Evolutionary conservation across 2,329 filamentous ascomycete genomes (phyloP), one percentile per base, ranked within the genome.

Genomic region (Fusarium pininemorale): DNA sequence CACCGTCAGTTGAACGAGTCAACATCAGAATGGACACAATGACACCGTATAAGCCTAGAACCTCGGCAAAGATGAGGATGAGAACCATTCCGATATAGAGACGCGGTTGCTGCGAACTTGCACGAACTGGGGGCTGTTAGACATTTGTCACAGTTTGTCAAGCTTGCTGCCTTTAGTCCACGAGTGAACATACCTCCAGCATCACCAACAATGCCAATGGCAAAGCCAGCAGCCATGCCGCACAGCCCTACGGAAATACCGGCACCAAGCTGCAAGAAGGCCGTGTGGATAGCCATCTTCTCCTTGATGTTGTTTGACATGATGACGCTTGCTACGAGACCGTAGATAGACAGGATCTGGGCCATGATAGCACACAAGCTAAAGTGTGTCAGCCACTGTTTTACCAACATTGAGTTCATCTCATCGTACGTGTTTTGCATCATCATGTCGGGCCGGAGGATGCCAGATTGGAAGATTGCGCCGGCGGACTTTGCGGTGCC

Each of bases 11-110:
- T 35, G 84, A 84, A 66, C 80, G 83, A 10, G 85, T 86, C 66
- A 87, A 77, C 85, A 87, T 85, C 56, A 88, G 75, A 60, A 88
- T 86, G 24, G 83, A 82, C 28, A 87, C 84, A 53, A 88, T 85
- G 39, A 86, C 82, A 8, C 84, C 85, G 66, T 86, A 87, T 8
- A 86, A 79, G 13, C 83, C 83, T 45, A 86, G 72, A 22, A 86
- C 85, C 68, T 86, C 84, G 51, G 85, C 82, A 62, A 86, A 86
- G 78, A 86, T 86, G 68, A 86, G 81, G 59, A 86, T 86, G 41
- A 86, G 80, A 28, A 86, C 83, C 84, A 86, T 85, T 70, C 84
- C 84, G 61, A 84, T 80, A 54, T 86, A 86, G 16, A 87, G 76
- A 9, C 84, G 83, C 7, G 85, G 85, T 77, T 87, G 85, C 67